Base-by-base conservation (phyloP, 2,329 filamentous ascomycete genomes). In the Plectosphaerella plurivora region DNA sequence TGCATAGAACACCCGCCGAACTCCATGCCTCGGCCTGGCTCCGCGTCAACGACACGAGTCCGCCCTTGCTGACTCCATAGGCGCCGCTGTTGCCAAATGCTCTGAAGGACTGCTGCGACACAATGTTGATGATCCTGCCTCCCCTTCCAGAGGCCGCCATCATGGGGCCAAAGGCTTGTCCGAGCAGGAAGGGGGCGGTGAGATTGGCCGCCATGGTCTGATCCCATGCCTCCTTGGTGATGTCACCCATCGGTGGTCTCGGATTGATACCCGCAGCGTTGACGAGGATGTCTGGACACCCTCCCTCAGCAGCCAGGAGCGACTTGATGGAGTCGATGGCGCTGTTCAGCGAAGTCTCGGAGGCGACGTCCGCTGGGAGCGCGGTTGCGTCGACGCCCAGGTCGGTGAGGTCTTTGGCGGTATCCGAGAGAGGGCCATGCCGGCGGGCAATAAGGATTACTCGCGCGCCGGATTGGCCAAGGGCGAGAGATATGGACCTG, bases 1-100 rank as follows among this genome's bases (percentile, higher is more conserved):
- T 69, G 33, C 67, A 68, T 0, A 68, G 25, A 5, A 69, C 67
- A 5, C 67, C 66, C 0, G 57, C 55, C 0, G 50, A 54, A n/a
- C 65, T 68, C 67, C 67, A 69, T 1, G 65, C 67, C 41, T 68
- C 67, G 0, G 67, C 65, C 46, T 69, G 67, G 0, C 65, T 66
- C 1, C 67, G 57, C 3, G 66, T 69, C 5, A 68, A 47, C 0
- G 63, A 61, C 0, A 67, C 52, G 5, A 69, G 57, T 0, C 65
- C 67, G 2, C 62, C 66, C 22, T 66, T 68, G 0, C 63, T 65
- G 1, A 59, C 66, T 5, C 67, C 64, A 9, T 68, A 68, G 0
- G 65, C 67, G 5, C 67, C 66, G 20, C 67, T 66, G 41, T 67
- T 66, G 1, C 65, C 66, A 7, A 56, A 68, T 0, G 63, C 65